Percentiles rank a stretch among this genome's conserved stretches.
phyloP scores from a whole-genome alignment of 345 rosid species.

The Hypericum androsaemum region DNA sequence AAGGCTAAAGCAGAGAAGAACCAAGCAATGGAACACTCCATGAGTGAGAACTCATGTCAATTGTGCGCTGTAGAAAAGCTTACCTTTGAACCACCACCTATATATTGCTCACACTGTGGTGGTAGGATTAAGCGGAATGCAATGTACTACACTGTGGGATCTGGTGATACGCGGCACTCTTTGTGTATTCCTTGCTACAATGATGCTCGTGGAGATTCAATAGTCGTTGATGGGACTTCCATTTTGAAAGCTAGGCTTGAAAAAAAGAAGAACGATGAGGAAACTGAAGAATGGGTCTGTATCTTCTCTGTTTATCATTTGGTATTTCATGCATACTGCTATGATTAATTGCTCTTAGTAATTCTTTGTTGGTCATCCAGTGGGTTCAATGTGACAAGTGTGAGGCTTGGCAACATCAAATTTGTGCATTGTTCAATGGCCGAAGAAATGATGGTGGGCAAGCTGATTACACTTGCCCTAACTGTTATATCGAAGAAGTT shows the following conservation, averaged over 20 bases:
- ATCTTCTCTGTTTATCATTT: constrained; percentile 3
- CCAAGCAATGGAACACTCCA: constrained; percentile 92
- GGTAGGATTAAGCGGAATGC: constrained; percentile 98
- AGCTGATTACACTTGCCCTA: constrained; percentile 99
- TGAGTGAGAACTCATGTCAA: constrained; percentile 98
- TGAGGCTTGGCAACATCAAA: constrained; percentile 99
- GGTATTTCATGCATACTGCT: constrained; percentile 9
- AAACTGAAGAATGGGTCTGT: constrained; percentile 97
- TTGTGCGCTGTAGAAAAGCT: constrained; percentile 98
- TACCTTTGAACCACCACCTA: constrained; percentile 96
- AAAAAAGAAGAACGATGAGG: constrained; percentile 98
- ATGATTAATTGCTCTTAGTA: constrained; percentile 12
- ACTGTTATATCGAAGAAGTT: constrained; percentile 83
- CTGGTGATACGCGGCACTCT: constrained; percentile 82
- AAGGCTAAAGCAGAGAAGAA: constrained; percentile 93
- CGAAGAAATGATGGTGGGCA: constrained; percentile 98
- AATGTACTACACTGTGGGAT: constrained; percentile 79
- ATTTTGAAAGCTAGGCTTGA: constrained; percentile 71
- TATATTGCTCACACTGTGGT: constrained; percentile 92
- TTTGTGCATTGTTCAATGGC: constrained; percentile 95
- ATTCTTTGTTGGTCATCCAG: constrained; percentile 36
- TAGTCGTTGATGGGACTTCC: constrained; percentile 58
- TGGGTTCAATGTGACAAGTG: constrained; percentile 99
- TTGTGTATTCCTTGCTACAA: constrained; percentile 96
- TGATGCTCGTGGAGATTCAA: constrained; percentile 82